Base-by-base conservation (phyloP, 345 rosid species). In the Eucalyptus sp. region DNA sequence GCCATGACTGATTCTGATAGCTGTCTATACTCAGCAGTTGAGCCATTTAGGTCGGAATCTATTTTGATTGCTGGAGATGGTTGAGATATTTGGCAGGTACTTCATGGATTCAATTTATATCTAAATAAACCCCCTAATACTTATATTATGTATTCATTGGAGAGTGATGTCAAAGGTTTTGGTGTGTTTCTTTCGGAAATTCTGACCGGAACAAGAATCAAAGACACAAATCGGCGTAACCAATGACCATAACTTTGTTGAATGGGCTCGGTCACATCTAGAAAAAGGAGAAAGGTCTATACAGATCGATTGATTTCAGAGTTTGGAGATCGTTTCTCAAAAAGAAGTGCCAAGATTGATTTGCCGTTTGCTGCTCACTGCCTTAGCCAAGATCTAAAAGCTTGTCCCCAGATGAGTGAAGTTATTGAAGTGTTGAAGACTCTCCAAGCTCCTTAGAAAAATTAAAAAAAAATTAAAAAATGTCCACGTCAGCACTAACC, bases 211-310 rank as follows among this genome's bases (percentile, higher is more conserved):
- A 49, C 50, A 49, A 3, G 50, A 49, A 11, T 49, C 50, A 49
- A 49, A 49, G 50, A 49, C 50, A 49, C 50, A 49, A 49, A 49
- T 49, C 2, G 50, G 50, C 12, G 50, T 49, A 49, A 49, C 14
- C 14, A 49, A 49, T 49, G 50, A 49, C 1, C 50, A 0, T 49
- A 49, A 11, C 50, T 1, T 49, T 49, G 14, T 49, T 96, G 95
- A 95, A 92, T 97, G 98, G 97, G 97, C 97, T n/a, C 94, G 96
- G 89, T 99, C 97, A 13, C 96, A 95, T 95, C 95, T 97, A 64
- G 94, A 49, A 92, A 68, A 98, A 96, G 93, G 95, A 90, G 92
- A 96, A 93, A 91, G 92, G 94, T 91, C 93, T 94, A 90, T 96
- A 49, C 91, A 89, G 89, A 96, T 88, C 96, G 83, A 88, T 97